Conservation (phyloP, 148 eudicot species). For the Persicaria maculosa region DNA sequence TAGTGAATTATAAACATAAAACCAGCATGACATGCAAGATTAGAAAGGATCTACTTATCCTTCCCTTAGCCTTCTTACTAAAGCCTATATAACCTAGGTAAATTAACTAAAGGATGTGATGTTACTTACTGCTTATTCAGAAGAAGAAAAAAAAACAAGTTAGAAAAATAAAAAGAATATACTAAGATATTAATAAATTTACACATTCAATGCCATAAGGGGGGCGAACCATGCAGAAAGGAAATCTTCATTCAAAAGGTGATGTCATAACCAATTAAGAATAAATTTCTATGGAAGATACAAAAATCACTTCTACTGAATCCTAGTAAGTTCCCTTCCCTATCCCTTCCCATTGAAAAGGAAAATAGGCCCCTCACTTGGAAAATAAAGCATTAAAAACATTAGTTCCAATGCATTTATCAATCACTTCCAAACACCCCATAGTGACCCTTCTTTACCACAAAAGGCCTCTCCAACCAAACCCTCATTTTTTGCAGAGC, state of each 20-base stretch:
- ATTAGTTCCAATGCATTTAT: too few relatives aligned
- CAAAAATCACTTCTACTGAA: not conserved
- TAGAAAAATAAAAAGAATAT: not conserved
- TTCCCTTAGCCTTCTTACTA: not conserved
- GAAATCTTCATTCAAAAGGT: not conserved
- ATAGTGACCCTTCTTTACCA: not conserved
- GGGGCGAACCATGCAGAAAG: not conserved
- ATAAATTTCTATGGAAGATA: not conserved
- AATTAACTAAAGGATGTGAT: not conserved
- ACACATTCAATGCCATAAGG: not conserved
- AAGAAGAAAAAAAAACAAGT: not conserved
- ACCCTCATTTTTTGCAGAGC: not conserved
- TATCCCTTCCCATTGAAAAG: too few relatives aligned
- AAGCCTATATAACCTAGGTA: not conserved
- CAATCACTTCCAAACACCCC: too few relatives aligned
- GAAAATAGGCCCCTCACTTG: too few relatives aligned
- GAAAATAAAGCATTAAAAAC: too few relatives aligned
- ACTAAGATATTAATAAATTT: not conserved
- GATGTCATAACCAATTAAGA: not conserved
- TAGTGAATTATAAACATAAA: not conserved
- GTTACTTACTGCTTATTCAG: not conserved
- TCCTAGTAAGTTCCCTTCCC: not conserved
- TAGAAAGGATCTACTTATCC: not conserved
- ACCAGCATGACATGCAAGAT: not conserved
- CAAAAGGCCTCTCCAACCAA: not conserved